Conservation (phyloP, 2,329 filamentous ascomycete genomes). For the Magnaporthiopsis poae region DNA sequence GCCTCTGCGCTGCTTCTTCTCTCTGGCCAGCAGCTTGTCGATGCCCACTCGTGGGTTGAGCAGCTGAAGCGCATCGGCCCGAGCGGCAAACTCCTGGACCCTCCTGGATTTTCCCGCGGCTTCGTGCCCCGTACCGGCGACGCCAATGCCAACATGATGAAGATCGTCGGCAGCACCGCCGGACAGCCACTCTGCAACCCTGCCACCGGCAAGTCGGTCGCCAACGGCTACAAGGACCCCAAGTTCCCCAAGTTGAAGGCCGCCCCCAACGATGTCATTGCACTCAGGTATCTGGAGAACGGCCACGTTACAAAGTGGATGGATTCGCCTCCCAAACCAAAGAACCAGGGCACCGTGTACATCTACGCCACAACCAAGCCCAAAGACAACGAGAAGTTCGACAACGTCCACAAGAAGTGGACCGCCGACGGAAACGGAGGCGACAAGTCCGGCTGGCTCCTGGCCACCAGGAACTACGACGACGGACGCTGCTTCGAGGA, state of each 20-base stretch:
- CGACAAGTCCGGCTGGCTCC: conserved; percentile 63
- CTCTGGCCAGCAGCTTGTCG: conserved; percentile 17
- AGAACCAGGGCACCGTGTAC: conserved; percentile 61
- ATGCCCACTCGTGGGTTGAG: conserved; percentile 76
- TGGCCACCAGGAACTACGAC: conserved; percentile 73
- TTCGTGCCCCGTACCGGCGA: conserved; percentile 44
- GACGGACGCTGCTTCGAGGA: conserved; percentile 83
- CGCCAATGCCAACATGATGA: background rate
- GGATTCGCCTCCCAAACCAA: conserved; percentile 48
- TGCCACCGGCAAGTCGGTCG: background rate
- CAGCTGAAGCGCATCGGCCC: conserved; percentile 58
- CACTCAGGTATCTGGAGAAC: conserved; percentile 63
- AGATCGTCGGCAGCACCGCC: background rate
- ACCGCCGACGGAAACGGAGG: conserved; percentile 71
- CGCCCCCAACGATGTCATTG: conserved; percentile 51
- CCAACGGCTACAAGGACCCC: conserved; percentile 39
- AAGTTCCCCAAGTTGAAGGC: conserved; percentile 54
- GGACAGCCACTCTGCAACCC: conserved; percentile 1
- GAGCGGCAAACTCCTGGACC: conserved; percentile 63
- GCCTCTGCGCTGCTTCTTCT: conserved; percentile 23
- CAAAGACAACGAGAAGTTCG: conserved; percentile 31
- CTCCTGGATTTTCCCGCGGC: conserved; percentile 65
- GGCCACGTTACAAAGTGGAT: conserved; percentile 59
- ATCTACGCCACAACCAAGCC: conserved; percentile 58
- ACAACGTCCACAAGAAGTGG: conserved; percentile 68